These are phyloP conservation scores for Daldinia childiae DNA, from an alignment of 495 filamentous ascomycete species.

Conservation along the genomic window DNA sequence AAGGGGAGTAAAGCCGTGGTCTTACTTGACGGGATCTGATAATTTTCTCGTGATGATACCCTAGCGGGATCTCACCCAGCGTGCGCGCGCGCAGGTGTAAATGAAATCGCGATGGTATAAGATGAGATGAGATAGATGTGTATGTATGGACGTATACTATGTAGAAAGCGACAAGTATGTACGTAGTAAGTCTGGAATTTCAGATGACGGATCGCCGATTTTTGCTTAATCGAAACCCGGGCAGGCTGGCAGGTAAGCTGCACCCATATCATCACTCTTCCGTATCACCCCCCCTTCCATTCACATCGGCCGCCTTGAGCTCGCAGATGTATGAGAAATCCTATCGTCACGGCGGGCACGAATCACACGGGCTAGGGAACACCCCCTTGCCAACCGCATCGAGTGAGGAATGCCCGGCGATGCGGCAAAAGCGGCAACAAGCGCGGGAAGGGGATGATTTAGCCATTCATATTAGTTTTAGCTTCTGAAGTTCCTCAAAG, in stretches of 20 bases:
- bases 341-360: conserved; percentile 41
- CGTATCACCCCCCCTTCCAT: neutral
- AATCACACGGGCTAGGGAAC: conserved; percentile 24
- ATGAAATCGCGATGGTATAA: conserved; percentile 1
- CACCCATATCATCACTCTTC: neutral
- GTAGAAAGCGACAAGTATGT: neutral
- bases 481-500: no score
- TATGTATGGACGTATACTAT: conserved; percentile 1
- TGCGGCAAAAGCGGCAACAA: conserved; percentile 39
- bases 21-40: conserved; percentile 26
- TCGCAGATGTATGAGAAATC: conserved; percentile 34
- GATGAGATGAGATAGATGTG: conserved; percentile 16
- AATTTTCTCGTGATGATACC: conserved; percentile 7
- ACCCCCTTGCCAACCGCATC: conserved; percentile 8
- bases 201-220: conserved; percentile 28
- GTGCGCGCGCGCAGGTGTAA: neutral
- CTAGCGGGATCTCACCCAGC: neutral
- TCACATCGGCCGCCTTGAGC: neutral
- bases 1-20: conserved; percentile 28
- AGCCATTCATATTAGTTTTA: no score
- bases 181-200: conserved; percentile 6
- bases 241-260: conserved; percentile 12
- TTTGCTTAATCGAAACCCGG: conserved; percentile 23
- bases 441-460: conserved; percentile 25
- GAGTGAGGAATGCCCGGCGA: conserved; percentile 1